Evolutionary conservation across 1,139 yeast species (phyloP), one percentile per base, ranked within the genome.

Genomic region (Suhomyces anneliseae): DNA sequence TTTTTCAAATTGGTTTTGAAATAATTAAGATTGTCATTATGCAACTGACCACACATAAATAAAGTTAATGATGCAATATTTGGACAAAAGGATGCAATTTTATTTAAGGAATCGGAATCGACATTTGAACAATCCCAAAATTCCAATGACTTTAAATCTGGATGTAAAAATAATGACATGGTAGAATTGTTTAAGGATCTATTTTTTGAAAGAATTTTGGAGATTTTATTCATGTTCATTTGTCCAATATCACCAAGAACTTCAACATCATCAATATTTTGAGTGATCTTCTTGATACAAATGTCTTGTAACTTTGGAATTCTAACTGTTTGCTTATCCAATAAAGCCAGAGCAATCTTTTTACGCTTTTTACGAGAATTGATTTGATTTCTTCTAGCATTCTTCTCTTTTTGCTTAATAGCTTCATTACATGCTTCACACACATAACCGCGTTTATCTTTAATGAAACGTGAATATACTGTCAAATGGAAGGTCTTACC

Each of bases 71-170:
- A 68, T 54, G 80, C 83, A 4, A 93, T 54, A 36, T 84, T 74
- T 0, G 97, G 97, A 55, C 97, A 88, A 61, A 70, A 87, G 0
- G 96, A 76, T 0, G 92, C 92, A 38, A 93, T 82, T 54, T 83
- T 77, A 55, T 79, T 78, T 49, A 86, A 76, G 0, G 95, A 79
- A 53, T 81, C 86, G 37, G 79, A 76, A 33, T 81, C 81, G 31
- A 93, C 78, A 47, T 83, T 84, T 1, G 97, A 90, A 64, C 99
- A 93, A 67, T 93, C 99, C 93, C 96, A 90, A 52, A 93, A 82
- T 54, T 87, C 87, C 37, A 93, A 66, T 4, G 68, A 61, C 47
- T 68, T 78, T 45, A 83, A 65, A 15, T 76, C 72, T 0, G 90
- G 80, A 42, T 82, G 82, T 45, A 93, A 68, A 61, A 93, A 93